Evolutionary conservation across 441 rosid species (phyloP), one percentile per base, ranked within the genome.

Genomic region (Erodium moschatum): DNA sequence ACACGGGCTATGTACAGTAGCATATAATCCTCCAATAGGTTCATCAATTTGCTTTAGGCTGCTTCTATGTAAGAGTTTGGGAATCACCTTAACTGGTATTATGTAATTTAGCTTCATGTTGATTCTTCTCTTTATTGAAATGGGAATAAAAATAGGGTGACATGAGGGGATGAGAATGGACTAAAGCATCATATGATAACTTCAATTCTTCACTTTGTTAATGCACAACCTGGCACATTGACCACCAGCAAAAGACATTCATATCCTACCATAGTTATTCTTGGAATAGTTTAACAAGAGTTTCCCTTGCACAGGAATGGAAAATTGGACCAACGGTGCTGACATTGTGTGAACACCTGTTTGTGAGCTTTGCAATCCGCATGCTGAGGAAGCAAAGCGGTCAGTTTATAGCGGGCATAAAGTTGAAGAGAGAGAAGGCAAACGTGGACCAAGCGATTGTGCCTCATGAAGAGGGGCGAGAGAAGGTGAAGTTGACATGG

Each of bases 331-430:
- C 96, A 5, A 94, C 96, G 0, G 69, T 94, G 70, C 7, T 81
- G 74, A 91, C 98, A 67, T 73, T 94, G 66, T 91, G 87, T 12
- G 98, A 94, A 72, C 98, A 91, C 85, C 85, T 94, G 9, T 85
- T 94, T 42, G 98, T 94, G 78, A 91, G 96, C 79, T 91, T 86
- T 76, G 89, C 92, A 54, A 89, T 94, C 72, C 90, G 94, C 42
- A 67, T 81, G 66, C 78, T 94, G 78, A 84, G 82, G 67, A 85
- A 83, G 80, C 86, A 85, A 67, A 85, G 90, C 1, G 76, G 81
- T 11, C 86, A 85, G 78, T 67, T 72, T 64, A 69, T 83, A 1
- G 40, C 79, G 31, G 76, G 82, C 65, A 56, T 82, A 50, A 84
- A 77, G 68, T 70, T 77, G 73, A 83, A 76, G 72, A 84, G 38